Conservation (phyloP, 2,329 filamentous ascomycete species). For the Penicillium griseofulvum region DNA sequence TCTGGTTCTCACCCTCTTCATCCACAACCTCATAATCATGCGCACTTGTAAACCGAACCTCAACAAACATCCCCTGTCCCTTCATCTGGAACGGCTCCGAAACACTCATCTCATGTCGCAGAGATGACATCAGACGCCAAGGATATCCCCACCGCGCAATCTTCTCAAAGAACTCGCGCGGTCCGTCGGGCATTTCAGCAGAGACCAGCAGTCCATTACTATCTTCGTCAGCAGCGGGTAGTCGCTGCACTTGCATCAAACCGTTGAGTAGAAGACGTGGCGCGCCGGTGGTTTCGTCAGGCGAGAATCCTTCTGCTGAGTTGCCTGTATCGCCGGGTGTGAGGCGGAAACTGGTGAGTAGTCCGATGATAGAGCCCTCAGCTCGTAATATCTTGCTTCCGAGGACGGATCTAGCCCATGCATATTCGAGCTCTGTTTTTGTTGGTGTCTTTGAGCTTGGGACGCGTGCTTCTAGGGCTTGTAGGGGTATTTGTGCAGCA, state of each 20-base stretch:
- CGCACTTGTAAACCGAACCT: constrained; percentile 27
- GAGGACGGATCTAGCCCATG: constrained; percentile 26
- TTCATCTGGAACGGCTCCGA: constrained; percentile 21
- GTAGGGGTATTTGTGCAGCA: constrained; percentile 20
- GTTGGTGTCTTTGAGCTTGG: background rate
- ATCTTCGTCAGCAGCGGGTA: constrained; percentile 1
- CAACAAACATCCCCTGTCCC: constrained; percentile 17
- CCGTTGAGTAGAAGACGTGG: constrained; percentile 23
- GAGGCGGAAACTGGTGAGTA: constrained; percentile 10
- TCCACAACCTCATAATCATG: constrained; percentile 29
- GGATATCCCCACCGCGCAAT: constrained; percentile 31
- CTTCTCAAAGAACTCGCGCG: constrained; percentile 26
- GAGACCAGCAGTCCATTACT: constrained; percentile 22
- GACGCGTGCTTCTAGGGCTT: constrained; percentile 12
- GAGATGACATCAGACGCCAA: constrained; percentile 26
- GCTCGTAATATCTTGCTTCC: constrained; percentile 12
- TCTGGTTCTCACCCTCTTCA: constrained; percentile 22
- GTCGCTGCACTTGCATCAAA: constrained; percentile 14
- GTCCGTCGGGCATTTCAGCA: constrained; percentile 19
- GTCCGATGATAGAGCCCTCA: constrained; percentile 19
- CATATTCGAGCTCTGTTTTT: constrained; percentile 16
- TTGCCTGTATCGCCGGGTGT: constrained; percentile 21
- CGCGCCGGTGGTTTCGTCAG: background rate
- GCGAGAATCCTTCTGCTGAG: constrained; percentile 9
- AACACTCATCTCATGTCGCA: constrained; percentile 28